Conservation (phyloP, 2,329 filamentous ascomycete species). For the Aciculosporium take region DNA sequence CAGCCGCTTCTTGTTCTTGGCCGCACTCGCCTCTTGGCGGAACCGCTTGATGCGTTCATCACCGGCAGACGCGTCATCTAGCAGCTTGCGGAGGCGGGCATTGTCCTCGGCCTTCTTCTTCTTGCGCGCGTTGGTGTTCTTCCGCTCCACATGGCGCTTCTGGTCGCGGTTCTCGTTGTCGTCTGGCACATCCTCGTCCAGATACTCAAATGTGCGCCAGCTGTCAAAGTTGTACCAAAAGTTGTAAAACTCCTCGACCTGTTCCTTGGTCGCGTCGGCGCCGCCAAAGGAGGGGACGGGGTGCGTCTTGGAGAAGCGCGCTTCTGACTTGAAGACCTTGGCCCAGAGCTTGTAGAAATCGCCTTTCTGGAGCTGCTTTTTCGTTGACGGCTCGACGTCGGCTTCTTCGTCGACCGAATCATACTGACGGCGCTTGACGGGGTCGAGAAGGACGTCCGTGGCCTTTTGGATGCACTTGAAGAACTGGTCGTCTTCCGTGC, state of each 20-base stretch:
- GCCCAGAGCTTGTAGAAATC: conserved; percentile 95
- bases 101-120: conserved; percentile 99
- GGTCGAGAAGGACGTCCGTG: conserved; percentile 83
- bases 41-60: conserved; percentile 98
- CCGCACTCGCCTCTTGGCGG: conserved; percentile 76
- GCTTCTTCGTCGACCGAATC: conserved; percentile 93
- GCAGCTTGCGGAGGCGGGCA: conserved; percentile 71
- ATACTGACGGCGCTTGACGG: conserved; percentile 82
- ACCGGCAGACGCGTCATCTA: conserved; percentile 70
- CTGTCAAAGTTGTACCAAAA: conserved; percentile 99
- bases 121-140: conserved; percentile 93
- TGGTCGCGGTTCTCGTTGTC: conserved; percentile 99
- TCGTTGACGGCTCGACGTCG: conserved; percentile 79
- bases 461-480: conserved; percentile 99
- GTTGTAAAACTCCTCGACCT: conserved; percentile 95
- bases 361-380: conserved; percentile 75
- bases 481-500: conserved; percentile 87
- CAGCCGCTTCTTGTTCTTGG: conserved; percentile 88
- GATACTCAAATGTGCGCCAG: conserved; percentile 95
- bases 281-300: conserved; percentile 79
- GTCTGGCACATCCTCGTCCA: conserved; percentile 96
- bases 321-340: conserved; percentile 80
- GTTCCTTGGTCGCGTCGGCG: conserved; percentile 70
- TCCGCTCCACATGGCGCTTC: conserved; percentile 94
- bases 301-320: conserved; percentile 79